phyloP scores from a whole-genome alignment of 805 yeast species.

The Blastobotrys robertii region DNA sequence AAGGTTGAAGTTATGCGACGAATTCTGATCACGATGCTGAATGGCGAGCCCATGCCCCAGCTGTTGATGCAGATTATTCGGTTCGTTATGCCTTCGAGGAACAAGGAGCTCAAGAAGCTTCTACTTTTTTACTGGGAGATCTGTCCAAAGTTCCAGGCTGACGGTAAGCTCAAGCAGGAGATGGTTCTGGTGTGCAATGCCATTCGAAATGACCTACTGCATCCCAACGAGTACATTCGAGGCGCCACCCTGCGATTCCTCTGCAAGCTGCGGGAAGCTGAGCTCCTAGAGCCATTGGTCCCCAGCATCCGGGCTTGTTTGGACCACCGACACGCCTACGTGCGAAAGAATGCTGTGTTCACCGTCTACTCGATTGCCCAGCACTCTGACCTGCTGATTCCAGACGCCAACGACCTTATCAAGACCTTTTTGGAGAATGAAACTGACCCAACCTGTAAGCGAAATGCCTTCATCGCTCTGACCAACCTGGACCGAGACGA shows the following conservation, averaged over 20 bases:
- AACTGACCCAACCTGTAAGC: conserved; percentile 85
- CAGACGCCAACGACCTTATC: conserved; percentile 89
- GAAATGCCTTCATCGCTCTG: conserved; percentile 89
- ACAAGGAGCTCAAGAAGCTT: conserved; percentile 84
- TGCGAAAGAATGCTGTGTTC: conserved; percentile 91
- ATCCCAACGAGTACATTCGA: conserved; percentile 93
- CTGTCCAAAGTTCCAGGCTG: conserved; percentile 79
- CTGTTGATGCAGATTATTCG: conserved; percentile 94
- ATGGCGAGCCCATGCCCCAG: conserved; percentile 88
- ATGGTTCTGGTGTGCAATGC: conserved; percentile 98
- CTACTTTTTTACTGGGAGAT: conserved; percentile 97
- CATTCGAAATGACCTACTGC: conserved; percentile 92
- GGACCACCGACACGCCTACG: conserved; percentile 96
- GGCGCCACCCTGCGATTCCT: conserved; percentile 92
- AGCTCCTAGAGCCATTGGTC: conserved; percentile 87
- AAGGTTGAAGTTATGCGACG: conserved; percentile 86
- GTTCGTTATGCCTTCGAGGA: conserved; percentile 91
- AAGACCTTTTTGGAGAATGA: conserved; percentile 66
- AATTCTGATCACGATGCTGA: conserved; percentile 76
- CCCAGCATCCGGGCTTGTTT: conserved; percentile 86
- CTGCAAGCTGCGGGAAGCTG: conserved; percentile 85
- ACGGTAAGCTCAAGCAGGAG: conserved; percentile 92
- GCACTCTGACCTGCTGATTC: conserved; percentile 78
- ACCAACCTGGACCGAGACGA: conserved; percentile 75
- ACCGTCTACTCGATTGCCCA: conserved; percentile 76